Conservation (phyloP, 2,329 filamentous ascomycete species). For the Alternaria brassicae region DNA sequence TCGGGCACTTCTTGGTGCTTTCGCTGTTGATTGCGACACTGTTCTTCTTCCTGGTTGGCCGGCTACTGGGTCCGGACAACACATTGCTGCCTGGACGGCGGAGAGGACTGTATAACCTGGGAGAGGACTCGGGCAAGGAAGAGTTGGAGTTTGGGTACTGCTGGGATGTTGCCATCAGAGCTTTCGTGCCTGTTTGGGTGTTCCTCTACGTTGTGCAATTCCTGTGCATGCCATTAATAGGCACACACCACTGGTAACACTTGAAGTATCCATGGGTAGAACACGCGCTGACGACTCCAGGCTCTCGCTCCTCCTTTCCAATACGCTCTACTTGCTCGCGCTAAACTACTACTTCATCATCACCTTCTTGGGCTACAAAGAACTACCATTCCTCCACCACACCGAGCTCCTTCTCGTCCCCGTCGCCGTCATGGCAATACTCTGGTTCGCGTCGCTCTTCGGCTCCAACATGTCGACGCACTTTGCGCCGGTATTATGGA, state of each 20-base stretch:
- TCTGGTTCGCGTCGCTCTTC: slow-evolving; percentile 64
- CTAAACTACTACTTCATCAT: slow-evolving; percentile 72
- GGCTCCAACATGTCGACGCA: slow-evolving; percentile 60
- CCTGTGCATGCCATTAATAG: slow-evolving; percentile 68
- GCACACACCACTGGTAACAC: slow-evolving; percentile 59
- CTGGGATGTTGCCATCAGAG: slow-evolving; percentile 72
- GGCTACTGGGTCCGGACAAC: slow-evolving; percentile 65
- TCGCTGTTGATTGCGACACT: slow-evolving; percentile 66
- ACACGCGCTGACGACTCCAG: slow-evolving; percentile 31
- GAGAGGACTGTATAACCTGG: slow-evolving; percentile 64
- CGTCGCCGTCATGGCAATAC: slow-evolving; percentile 64
- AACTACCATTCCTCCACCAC: slow-evolving; percentile 70
- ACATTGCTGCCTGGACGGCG: slow-evolving; percentile 60
- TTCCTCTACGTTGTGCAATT: slow-evolving; percentile 73
- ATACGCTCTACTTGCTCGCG: slow-evolving; percentile 71
- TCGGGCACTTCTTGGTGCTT: slow-evolving; percentile 67
- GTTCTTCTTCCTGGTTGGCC: slow-evolving; percentile 70
- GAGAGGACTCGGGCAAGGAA: slow-evolving; percentile 57
- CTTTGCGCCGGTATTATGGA: slow-evolving; percentile 59
- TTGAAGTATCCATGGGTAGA: background rate
- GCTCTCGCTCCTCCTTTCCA: slow-evolving; percentile 67
- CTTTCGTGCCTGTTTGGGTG: slow-evolving; percentile 72
- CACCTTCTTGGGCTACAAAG: slow-evolving; percentile 73
- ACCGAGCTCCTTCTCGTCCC: slow-evolving; percentile 70
- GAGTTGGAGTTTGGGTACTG: slow-evolving; percentile 74